Evolutionary conservation across 2,329 filamentous ascomycete genomes (phyloP).

Genomic region (Claviceps lovelessii): DNA sequence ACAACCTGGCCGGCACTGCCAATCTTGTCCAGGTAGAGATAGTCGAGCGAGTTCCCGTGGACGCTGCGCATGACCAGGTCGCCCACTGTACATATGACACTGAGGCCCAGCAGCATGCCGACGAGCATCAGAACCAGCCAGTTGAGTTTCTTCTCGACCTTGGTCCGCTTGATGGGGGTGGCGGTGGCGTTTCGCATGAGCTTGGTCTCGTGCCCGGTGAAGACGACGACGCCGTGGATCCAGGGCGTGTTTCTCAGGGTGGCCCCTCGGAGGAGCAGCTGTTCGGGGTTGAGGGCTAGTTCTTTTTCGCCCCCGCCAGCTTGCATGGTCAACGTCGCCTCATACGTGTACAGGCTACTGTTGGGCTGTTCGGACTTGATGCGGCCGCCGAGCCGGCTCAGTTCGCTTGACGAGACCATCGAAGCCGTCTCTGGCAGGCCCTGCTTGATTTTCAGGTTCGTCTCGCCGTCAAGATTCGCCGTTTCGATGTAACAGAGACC

Average conservation of each 20-base stretch:
- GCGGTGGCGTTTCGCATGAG: conserved; percentile 97
- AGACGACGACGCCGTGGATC: conserved; percentile 92
- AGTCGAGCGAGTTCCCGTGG: conserved; percentile 47
- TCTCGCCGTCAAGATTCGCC: conserved; percentile 93
- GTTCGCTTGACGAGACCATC: conserved; percentile 72
- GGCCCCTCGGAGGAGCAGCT: conserved; percentile 81
- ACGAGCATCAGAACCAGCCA: conserved; percentile 83
- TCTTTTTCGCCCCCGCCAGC: conserved; percentile 88
- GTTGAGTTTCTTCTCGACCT: conserved; percentile 89
- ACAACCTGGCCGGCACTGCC: conserved; percentile 41
- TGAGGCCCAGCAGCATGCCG: conserved; percentile 67
- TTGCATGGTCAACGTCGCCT: conserved; percentile 86
- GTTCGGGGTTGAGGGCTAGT: conserved; percentile 75
- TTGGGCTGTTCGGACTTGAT: conserved; percentile 94
- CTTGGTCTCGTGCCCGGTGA: conserved; percentile 89
- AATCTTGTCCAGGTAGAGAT: conserved; percentile 53
- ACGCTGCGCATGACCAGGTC: conserved; percentile 68
- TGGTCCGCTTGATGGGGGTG: conserved; percentile 92
- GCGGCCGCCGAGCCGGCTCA: conserved; percentile 73
- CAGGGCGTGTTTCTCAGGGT: conserved; percentile 92
- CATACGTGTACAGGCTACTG: conserved; percentile 95
- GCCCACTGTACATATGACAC: conserved; percentile 79
- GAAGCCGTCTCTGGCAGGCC: conserved; percentile 81
- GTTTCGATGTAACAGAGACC: conserved; percentile 98
- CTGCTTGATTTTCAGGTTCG: conserved; percentile 98